Conservation (phyloP, 129 eudicot genomes). For the Centella asiatica region DNA sequence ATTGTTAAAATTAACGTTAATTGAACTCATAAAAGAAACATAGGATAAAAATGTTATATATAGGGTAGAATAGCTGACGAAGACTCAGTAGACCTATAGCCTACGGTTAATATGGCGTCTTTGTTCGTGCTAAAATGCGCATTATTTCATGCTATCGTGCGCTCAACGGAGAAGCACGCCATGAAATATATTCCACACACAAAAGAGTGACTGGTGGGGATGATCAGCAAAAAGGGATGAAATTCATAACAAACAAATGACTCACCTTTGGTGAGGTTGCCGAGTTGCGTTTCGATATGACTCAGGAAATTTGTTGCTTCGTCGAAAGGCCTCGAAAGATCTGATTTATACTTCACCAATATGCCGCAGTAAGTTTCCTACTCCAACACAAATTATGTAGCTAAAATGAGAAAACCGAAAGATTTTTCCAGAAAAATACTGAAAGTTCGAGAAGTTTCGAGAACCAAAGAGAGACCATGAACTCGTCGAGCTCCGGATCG, state of each 20-base stretch:
- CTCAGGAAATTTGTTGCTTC: slow-evolving; percentile 81
- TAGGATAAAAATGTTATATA: neutral
- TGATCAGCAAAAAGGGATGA: no score
- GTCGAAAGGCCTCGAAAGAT: slow-evolving; percentile 88
- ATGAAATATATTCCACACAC: neutral
- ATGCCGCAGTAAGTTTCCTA: slow-evolving; percentile 82
- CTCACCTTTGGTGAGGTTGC: slow-evolving; percentile 70
- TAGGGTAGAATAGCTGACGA: no score
- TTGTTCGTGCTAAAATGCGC: slow-evolving; percentile 13
- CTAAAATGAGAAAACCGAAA: neutral
- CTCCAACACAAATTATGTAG: neutral
- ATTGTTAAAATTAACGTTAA: no score
- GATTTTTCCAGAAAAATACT: neutral
- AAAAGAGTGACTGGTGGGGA: neutral
- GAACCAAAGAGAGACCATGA: slow-evolving; percentile 48
- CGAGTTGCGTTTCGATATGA: slow-evolving; percentile 68
- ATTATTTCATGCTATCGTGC: slow-evolving; percentile 17
- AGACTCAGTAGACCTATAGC: no score
- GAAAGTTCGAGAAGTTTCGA: neutral
- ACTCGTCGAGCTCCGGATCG: slow-evolving; percentile 97
- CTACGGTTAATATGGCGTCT: neutral
- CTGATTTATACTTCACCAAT: slow-evolving; percentile 74
- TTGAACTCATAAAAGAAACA: no score
- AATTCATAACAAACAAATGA: neutral
- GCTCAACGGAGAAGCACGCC: neutral